Base-by-base conservation (phyloP, 1,284 basidiomycete genomes). In the Mrakiaceae sp. region DNA sequence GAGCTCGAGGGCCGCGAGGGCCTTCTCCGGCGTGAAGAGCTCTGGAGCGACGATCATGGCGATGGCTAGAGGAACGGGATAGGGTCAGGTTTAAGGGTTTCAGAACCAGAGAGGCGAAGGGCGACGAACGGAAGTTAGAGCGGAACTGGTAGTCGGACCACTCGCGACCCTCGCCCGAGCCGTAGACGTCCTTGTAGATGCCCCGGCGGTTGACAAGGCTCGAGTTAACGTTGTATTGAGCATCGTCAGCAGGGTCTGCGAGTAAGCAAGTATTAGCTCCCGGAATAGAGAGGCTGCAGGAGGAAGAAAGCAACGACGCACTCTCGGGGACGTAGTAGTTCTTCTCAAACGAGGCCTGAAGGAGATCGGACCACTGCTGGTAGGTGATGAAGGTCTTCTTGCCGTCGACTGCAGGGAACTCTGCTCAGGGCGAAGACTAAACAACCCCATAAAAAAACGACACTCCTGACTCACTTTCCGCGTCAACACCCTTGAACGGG, bases 11-110 rank as follows among this genome's bases (percentile, higher is more conserved):
- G 91, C 90, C 5, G 78, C 81, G 46, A 96, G 77, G 0, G 91
- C 95, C 71, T 88, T 87, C 63, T 82, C 75, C 4, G 84, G 83
- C 64, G 91, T 83, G 76, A 98, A 98, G 56, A 98, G 78, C 76
- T 98, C 95, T 6, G 95, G 95, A 1, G 95, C 95, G 49, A 98
- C 93, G 5, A 88, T 84, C 95, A 98, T 98, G 1, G 95, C 90
- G 68, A 98, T 89, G 3, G 64, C 62, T 63, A 48, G 7, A 1
- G 47, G 49, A 42, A 8, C 0, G 57, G 47, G 16, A 47, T 7
- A 52, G 27, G 52, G 8, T 12, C 16, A 53, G 14, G 3, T 53
- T 53, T 7, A 16, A 8, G 43, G 12, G 40, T 11, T 46, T 44
- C 42, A 44, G 42, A 1, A 9, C 27, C 6, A 39, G 40, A 16